Evolutionary conservation across 495 filamentous ascomycete species (phyloP).

Genomic region (Aspergillus diversus): DNA sequence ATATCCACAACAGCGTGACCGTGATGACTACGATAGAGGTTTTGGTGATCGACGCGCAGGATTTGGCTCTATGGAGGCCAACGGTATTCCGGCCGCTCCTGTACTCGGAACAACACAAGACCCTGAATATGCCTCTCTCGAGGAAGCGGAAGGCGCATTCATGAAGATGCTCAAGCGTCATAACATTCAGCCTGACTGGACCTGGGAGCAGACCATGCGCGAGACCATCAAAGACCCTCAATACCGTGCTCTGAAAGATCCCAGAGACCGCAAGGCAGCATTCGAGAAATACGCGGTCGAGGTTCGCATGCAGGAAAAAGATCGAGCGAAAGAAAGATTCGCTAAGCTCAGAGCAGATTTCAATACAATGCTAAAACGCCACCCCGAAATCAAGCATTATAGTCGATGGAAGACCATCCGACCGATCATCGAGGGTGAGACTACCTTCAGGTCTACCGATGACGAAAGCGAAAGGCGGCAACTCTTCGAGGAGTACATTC

Average conservation of each 20-base stretch:
- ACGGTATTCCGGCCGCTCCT: slow-evolving; percentile 62
- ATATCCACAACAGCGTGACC: slow-evolving; percentile 51
- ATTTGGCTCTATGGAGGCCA: slow-evolving; percentile 57
- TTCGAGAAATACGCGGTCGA: slow-evolving; percentile 96
- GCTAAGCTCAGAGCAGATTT: slow-evolving; percentile 94
- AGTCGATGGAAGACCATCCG: slow-evolving; percentile 97
- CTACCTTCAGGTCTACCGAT: slow-evolving; percentile 88
- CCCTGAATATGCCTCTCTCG: slow-evolving; percentile 80
- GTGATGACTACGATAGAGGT: slow-evolving; percentile 61
- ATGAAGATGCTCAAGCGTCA: slow-evolving; percentile 85
- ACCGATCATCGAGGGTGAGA: slow-evolving; percentile 93
- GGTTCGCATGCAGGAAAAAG: slow-evolving; percentile 89
- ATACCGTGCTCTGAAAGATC: slow-evolving; percentile 91
- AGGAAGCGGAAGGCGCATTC: slow-evolving; percentile 94
- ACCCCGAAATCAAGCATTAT: slow-evolving; percentile 97
- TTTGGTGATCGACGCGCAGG: slow-evolving; percentile 69
- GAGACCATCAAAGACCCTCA: slow-evolving; percentile 91
- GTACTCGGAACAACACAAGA: slow-evolving; percentile 68
- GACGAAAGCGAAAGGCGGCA: slow-evolving; percentile 88
- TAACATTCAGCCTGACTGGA: slow-evolving; percentile 86
- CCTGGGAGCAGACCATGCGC: slow-evolving; percentile 89
- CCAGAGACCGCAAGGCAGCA: slow-evolving; percentile 85
- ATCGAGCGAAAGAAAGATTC: slow-evolving; percentile 91
- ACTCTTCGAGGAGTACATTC: slow-evolving; percentile 92
- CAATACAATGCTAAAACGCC: slow-evolving; percentile 91